Evolutionary conservation across 2,329 filamentous ascomycete species (phyloP).

Genomic region (Tothia fuscella): DNA sequence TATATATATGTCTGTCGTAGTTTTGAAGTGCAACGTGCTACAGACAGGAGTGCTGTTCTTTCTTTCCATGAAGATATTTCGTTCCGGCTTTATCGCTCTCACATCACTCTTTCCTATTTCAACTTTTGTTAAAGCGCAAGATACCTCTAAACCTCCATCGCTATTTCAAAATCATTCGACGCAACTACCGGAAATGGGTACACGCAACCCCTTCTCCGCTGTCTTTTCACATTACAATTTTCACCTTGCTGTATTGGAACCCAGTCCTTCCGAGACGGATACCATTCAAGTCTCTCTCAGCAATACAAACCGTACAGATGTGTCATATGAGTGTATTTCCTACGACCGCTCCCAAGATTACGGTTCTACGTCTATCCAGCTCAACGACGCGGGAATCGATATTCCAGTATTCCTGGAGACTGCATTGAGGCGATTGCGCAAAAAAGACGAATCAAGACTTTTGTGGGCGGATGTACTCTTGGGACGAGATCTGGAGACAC

Average conservation of each 20-base stretch:
- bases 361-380: background rate
- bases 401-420: background rate
- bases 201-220: background rate
- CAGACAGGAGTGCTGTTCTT: no score
- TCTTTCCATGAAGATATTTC: no score
- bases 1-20: no score
- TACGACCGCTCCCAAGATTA: constrained; percentile 2
- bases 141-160: no score
- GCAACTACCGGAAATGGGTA: no score
- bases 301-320: background rate
- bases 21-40: no score
- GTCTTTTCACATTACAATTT: background rate
- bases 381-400: background rate
- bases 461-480: constrained; percentile 4
- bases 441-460: background rate
- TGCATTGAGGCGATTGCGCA: background rate
- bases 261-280: background rate
- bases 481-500: background rate
- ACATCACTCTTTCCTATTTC: no score
- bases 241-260: background rate
- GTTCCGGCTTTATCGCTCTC: no score
- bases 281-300: constrained; percentile 3
- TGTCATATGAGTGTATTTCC: background rate
- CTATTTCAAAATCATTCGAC: no score
- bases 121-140: no score